These are phyloP conservation scores for Backusella luteola DNA, from an alignment of 192 early-diverging fungal genomes.

Conservation along the genomic window DNA sequence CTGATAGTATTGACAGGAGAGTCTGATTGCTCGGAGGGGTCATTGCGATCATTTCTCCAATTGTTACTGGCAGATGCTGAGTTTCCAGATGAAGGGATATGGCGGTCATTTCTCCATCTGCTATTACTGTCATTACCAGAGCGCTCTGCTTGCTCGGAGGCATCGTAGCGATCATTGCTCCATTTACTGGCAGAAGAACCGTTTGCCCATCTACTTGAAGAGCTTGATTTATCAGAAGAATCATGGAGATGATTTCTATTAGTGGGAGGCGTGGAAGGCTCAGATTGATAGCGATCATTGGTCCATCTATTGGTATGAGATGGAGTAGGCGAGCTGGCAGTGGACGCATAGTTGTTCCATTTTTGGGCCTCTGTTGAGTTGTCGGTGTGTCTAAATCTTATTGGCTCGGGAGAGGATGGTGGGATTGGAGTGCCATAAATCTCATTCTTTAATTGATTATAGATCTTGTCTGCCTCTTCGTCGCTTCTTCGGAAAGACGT, in stretches of 20 bases:
- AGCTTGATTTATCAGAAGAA: background rate
- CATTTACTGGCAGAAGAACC: background rate
- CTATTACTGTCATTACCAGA: background rate
- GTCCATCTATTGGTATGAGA: background rate
- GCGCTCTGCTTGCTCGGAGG: background rate
- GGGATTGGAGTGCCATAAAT: background rate
- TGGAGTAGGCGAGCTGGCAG: background rate
- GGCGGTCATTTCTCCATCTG: background rate
- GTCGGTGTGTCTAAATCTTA: background rate
- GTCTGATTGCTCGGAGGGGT: background rate
- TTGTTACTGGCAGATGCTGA: background rate
- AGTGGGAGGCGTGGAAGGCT: background rate
- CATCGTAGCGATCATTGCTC: background rate
- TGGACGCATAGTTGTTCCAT: background rate
- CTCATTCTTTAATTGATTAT: background rate
- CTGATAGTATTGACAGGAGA: background rate
- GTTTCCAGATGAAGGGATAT: background rate
- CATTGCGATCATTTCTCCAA: background rate
- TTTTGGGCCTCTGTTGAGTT: background rate
- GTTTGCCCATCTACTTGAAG: too few species aligned
- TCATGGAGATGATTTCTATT: background rate
- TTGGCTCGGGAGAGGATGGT: background rate
- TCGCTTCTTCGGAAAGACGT: background rate
- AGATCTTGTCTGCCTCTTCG: background rate
- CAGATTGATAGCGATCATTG: background rate